Base-by-base conservation (phyloP, 75 land plant species). In the Cunninghamia lanceolata region DNA sequence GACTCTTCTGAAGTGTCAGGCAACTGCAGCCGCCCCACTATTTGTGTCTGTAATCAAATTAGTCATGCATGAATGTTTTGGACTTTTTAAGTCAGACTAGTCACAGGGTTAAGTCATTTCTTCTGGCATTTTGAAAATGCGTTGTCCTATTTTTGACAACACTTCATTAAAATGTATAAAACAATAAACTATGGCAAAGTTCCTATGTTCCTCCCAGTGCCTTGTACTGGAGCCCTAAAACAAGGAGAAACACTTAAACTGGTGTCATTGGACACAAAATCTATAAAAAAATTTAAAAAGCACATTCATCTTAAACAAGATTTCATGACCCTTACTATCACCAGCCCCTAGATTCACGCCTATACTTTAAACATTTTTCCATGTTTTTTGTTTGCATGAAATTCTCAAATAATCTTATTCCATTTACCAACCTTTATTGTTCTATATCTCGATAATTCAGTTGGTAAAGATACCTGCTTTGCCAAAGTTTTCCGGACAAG, bases 401-500 rank as follows among this genome's bases (percentile, higher is more conserved):
- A 50, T 50, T 50, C 53, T 50, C 32, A 30, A 30, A 83, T 85
- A 32, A 73, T 8, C 38, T 39, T n/a, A 14, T 84, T 82, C 85
- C 45, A 83, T 84, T n/a, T 35, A 54, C n/a, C 46, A 42, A 28
- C 9, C 19, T 79, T 10, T 43, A 42, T 25, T 42, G 30, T 43
- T 47, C 46, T 79, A 43, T 79, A 38, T 76, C 42, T 38, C 17
- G 30, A 83, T 82, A 13, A n/a, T 53, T 50, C 84, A 82, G 30
- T 50, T 15, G 25, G 63, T 28, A 34, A 16, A 83, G 30, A 14
- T 83, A 97, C 99, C 92, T 97, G 92, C 6, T 42, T 87, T 54
- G 79, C 93, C 68, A 98, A 91, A 53, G 88, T 91, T 83, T 82
- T 84, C 86, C 86, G 91, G 25, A 98, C 92, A 77, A 98, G 93